phyloP scores from a whole-genome alignment of 2,329 filamentous ascomycete species.

The Phialophora macrospora region DNA sequence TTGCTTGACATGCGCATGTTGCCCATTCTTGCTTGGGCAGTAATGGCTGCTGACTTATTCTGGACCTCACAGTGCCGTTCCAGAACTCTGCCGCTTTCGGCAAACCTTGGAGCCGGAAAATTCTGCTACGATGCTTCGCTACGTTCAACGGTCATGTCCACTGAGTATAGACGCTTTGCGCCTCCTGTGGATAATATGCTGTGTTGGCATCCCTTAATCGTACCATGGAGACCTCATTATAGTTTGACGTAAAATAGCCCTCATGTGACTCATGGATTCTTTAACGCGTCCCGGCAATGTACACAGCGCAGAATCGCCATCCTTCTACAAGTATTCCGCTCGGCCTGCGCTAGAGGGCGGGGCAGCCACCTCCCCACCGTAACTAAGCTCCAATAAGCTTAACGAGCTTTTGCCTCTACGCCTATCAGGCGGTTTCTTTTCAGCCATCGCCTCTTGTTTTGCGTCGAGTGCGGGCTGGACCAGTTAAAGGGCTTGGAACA shows the following conservation, averaged over 20 bases:
- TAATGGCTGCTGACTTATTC: not conserved
- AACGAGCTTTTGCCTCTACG: not conserved
- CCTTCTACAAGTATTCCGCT: not conserved
- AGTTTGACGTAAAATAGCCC: not conserved
- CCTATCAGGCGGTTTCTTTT: not conserved
- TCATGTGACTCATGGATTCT: not conserved
- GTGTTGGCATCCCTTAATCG: not conserved
- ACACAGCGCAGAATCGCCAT: not conserved
- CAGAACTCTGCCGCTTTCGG: not conserved
- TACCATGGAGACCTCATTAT: not conserved
- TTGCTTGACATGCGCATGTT: not conserved
- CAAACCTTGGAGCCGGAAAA: not conserved
- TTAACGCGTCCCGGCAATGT: not conserved
- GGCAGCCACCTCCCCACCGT: not conserved
- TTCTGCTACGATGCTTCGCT: not conserved
- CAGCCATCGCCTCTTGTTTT: constrained; percentile 6
- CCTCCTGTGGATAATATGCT: not conserved
- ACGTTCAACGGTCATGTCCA: not conserved
- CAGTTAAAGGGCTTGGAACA: not conserved
- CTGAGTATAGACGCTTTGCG: not conserved
- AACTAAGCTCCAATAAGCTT: constrained; percentile 7
- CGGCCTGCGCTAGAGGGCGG: not conserved
- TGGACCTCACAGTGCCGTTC: not conserved
- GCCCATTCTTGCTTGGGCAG: not conserved
- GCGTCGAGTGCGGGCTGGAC: constrained; percentile 2